Evolutionary conservation across 2,329 filamentous ascomycete species (phyloP).

Genomic region (Aspergillus uvarum): DNA sequence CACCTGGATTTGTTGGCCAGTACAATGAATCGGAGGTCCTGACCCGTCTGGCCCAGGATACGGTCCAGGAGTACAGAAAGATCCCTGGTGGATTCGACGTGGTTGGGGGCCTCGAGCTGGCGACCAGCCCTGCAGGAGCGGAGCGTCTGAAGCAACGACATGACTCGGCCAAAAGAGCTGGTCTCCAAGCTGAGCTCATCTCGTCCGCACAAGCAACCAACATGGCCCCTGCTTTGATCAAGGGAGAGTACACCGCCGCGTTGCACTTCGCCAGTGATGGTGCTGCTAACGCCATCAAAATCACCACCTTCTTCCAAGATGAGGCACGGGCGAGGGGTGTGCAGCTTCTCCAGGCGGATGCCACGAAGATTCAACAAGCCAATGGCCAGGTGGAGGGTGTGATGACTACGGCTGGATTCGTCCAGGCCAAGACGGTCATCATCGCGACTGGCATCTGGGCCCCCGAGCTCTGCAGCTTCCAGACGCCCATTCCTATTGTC

Average conservation of each 20-base stretch:
- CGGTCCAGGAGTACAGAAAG: slow-evolving; percentile 29
- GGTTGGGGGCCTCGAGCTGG: slow-evolving; percentile 29
- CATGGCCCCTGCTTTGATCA: slow-evolving; percentile 31
- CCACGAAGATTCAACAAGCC: slow-evolving; percentile 18
- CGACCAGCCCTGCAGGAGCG: slow-evolving; percentile 22
- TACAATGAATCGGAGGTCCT: slow-evolving; percentile 34
- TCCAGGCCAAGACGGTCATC: slow-evolving; percentile 20
- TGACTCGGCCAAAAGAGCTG: slow-evolving; percentile 20
- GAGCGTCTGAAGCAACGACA: slow-evolving; percentile 20
- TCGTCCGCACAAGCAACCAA: slow-evolving; percentile 21
- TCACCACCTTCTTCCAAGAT: slow-evolving; percentile 27
- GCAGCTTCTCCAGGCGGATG: slow-evolving; percentile 23
- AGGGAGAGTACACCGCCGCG: slow-evolving; percentile 19
- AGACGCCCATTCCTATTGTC: slow-evolving; percentile 32
- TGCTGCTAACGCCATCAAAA: slow-evolving; percentile 25
- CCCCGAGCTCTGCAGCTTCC: slow-evolving; percentile 17
- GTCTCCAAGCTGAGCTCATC: slow-evolving; percentile 28
- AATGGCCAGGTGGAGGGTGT: slow-evolving; percentile 20
- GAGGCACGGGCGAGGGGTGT: slow-evolving; percentile 23
- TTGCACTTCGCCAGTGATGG: slow-evolving; percentile 31
- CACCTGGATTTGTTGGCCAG: slow-evolving; percentile 38
- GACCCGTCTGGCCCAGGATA: slow-evolving; percentile 33
- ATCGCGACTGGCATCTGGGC: slow-evolving; percentile 36
- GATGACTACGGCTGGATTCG: slow-evolving; percentile 17
- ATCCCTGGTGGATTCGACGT: slow-evolving; percentile 29